Base-by-base conservation (phyloP, 2,329 filamentous ascomycete species). In the Aspergillus sp. region DNA sequence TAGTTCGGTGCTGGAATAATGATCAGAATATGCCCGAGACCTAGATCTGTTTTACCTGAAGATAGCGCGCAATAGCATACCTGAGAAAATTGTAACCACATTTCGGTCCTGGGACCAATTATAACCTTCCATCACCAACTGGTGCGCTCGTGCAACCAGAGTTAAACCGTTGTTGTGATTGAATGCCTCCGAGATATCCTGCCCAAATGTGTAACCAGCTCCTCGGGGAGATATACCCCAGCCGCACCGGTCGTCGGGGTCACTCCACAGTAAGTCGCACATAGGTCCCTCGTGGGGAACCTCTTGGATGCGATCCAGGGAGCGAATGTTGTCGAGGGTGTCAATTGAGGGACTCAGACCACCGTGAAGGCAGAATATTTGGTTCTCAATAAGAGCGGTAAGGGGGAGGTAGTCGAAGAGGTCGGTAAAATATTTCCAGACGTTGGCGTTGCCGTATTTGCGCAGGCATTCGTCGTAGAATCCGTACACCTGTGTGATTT, bases 21-120 rank as follows among this genome's bases (percentile, higher is more conserved):
- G 70, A 63, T 44, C 10, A 39, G 55, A 43, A 8, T 42, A 29
- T 7, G 32, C 34, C 19, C 19, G 19, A 2, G 19, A 19, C 19
- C 19, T 19, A 19, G 19, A 19, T 19, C 19, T 19, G 19, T 19
- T 19, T 19, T 19, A 19, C 19, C 2, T 19, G 19, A 19, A 19
- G 19, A 19, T 19, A 19, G 19, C 2, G 19, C 19, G 19, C 19
- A 19, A 19, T 7, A 55, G 65, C 74, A 55, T 73, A 91, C 87
- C 89, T 58, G 90, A 96, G 76, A 98, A 98, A 63, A 98, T 97
- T 34, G 93, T 98, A 51, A 98, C 93, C 44, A 98, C 93, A 59
- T 98, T 97, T 56, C 91, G 78, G 67, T 97, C 93, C 70, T 97
- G 93, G 56, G 90, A 96, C 93, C 93, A 98, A 69, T 97, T 97